Evolutionary conservation across 306 rosid genomes (phyloP), one percentile per base, ranked within the genome.

Genomic region (Lablab purpureus): DNA sequence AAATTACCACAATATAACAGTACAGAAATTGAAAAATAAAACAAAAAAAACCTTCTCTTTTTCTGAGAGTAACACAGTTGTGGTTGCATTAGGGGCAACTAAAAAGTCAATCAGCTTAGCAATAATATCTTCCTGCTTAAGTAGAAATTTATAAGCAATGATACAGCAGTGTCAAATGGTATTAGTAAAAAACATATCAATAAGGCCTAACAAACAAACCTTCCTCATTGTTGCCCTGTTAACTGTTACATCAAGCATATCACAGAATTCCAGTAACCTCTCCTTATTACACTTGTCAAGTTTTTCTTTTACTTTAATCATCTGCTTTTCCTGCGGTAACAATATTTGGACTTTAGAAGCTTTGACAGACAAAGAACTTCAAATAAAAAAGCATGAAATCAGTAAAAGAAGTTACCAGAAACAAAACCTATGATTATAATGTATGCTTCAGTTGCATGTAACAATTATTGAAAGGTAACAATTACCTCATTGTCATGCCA

Each of bases 401-500:
- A 3, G 45, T 55, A 30, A 73, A 79, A 41, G 59, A 76, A 68
- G 63, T 23, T 51, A 11, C 67, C 8, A 76, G 22, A 36, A 41
- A 55, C 21, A 78, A 60, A 65, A 51, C 45, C 64, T 43, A 71
- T 32, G 58, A 40, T 52, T 59, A 49, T 50, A 22, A 59, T 13
- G 46, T 40, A 30, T 4, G 40, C 10, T 34, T 52, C 5, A 64
- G 65, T 74, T 51, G 79, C 37, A 10, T 23, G 64, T 46, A 55
- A 50, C 1, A 47, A 12, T 18, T 41, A 68, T 21, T 30, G 59
- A 28, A 15, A 54, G 17, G 54, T 49, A 51, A 80, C 32, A 82
- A 71, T 90, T 86, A 91, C 98, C 96, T 96, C 93, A 82, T 90
- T 90, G 72, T 84, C 94, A 80, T 59, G 94, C 99, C 99, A 96